Base-by-base conservation (phyloP, 1,139 yeast genomes). In the Blastobotrys persicus region DNA sequence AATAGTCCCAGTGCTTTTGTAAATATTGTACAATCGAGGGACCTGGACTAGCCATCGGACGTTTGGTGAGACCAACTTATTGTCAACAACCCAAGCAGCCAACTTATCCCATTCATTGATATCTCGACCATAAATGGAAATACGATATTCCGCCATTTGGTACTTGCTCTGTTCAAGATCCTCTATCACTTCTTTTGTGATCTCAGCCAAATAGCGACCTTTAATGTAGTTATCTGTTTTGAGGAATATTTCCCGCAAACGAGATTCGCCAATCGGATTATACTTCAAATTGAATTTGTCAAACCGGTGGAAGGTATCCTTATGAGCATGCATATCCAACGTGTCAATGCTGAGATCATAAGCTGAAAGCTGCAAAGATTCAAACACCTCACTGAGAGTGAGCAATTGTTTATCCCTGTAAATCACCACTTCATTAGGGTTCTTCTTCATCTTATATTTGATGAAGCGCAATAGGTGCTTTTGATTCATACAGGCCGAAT, bases 401-500 rank as follows among this genome's bases (percentile, higher is more conserved):
- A 94, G 77, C n/a, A 88, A 79, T 64, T 88, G 83, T 17, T 94
- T 95, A 70, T 94, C 98, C 73, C 98, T 85, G 71, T 79, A 85
- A 48, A 94, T 92, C 14, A 94, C 99, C 55, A 85, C 83, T 66
- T 92, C 96, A 59, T 88, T 79, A 1, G 96, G 92, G 63, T 71
- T 78, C 68, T 86, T 81, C 65, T 84, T 81, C 68, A 85, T 78
- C 71, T 92, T 92, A 67, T 89, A 88, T 70, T 94, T 94, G 68
- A 94, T 94, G 67, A 88, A 94, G 61, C 98, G 83, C 58, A 94
- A 74, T 63, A 94, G 74, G 70, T 94, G 98, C 69, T 94, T 94
- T 68, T 94, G 98, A 64, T 94, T 94, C 98, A 92, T 92, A 68
- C 97, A 91, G 6, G 99, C 99, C 12, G 96, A 87, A 68, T 94